phyloP scores from a whole-genome alignment of 2,329 filamentous ascomycete genomes.

The Monosporascus sp. region DNA sequence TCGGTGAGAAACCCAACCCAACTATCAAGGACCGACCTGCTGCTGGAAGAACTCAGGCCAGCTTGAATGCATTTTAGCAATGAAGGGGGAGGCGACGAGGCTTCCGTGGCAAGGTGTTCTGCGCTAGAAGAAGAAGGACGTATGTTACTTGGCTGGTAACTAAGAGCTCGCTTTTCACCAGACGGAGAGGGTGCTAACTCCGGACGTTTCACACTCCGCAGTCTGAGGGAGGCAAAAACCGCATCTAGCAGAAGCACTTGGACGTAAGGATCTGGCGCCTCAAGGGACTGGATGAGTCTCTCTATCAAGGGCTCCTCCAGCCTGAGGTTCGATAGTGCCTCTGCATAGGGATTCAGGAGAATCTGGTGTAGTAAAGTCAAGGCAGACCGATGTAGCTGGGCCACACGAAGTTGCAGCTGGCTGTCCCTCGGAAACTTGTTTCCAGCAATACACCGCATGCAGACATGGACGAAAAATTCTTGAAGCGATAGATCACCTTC shows the following conservation, averaged over 20 bases:
- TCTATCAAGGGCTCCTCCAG: conserved; percentile 68
- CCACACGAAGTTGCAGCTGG: conserved; percentile 44
- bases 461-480: conserved; percentile 62
- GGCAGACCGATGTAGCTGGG: conserved; percentile 65
- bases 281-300: conserved; percentile 56
- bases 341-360: conserved; percentile 57
- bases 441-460: conserved; percentile 55
- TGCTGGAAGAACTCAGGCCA: conserved; percentile 70
- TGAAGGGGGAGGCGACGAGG: conserved; percentile 56
- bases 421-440: conserved; percentile 29
- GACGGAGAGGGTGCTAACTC: conserved; percentile 39
- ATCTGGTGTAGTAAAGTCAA: conserved; percentile 67
- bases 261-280: conserved; percentile 60
- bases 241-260: conserved; percentile 76
- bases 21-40: conserved; percentile 76
- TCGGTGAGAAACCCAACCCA: conserved; percentile 86
- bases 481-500: conserved; percentile 58
- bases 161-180: conserved; percentile 41
- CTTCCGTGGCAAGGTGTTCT: conserved; percentile 16
- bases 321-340: conserved; percentile 54
- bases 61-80: conserved; percentile 81
- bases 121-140: conserved; percentile 32
- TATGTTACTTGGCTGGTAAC: conserved; percentile 36
- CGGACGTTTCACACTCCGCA: conserved; percentile 42
- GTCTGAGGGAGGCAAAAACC: conserved; percentile 67